Evolutionary conservation across 306 rosid species (phyloP).

Genomic region (Alnus glutinosa): DNA sequence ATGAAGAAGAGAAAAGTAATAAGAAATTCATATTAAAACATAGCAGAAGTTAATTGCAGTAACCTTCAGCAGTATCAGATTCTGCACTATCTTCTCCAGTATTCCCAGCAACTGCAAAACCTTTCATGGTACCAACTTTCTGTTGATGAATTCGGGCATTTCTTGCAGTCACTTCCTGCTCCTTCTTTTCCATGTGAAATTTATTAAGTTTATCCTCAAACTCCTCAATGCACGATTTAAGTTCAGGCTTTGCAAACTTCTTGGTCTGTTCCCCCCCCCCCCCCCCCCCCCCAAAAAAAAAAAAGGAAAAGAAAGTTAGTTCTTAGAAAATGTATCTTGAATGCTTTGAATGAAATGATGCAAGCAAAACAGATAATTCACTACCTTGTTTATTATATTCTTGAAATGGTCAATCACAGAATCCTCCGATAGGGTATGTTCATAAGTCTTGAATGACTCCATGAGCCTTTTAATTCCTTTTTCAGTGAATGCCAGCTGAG

Average conservation of each 20-base stretch:
- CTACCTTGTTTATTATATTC: conserved; percentile 80
- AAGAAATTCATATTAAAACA: conserved; percentile 1
- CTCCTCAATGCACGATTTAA: conserved; percentile 77
- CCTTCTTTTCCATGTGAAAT: conserved; percentile 80
- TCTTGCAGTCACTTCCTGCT: conserved; percentile 76
- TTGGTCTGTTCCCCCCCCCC: conserved; percentile 51
- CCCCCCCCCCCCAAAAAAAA: not conserved
- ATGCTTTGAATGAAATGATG: conserved; percentile 9
- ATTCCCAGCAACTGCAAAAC: conserved; percentile 30
- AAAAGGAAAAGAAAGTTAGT: not conserved
- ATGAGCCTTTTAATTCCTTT: conserved; percentile 88
- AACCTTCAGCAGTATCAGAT: conserved; percentile 66
- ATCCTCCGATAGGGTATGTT: conserved; percentile 77
- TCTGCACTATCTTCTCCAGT: conserved; percentile 42
- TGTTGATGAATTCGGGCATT: conserved; percentile 78
- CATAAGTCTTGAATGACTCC: conserved; percentile 81
- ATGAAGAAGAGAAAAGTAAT: conserved; percentile 3
- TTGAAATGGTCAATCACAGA: conserved; percentile 81
- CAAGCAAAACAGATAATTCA: conserved; percentile 20
- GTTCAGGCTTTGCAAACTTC: conserved; percentile 92
- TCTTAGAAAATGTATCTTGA: conserved; percentile 11
- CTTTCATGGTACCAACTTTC: conserved; percentile 50
- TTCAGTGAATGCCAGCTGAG: conserved; percentile 92
- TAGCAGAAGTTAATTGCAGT: conserved; percentile 18
- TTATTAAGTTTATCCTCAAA: conserved; percentile 89